A percentile compares a stretch with the other conserved stretches of the same genome.
Conservation (phyloP, 2,329 filamentous ascomycete genomes). For the Neonectria punicea region DNA sequence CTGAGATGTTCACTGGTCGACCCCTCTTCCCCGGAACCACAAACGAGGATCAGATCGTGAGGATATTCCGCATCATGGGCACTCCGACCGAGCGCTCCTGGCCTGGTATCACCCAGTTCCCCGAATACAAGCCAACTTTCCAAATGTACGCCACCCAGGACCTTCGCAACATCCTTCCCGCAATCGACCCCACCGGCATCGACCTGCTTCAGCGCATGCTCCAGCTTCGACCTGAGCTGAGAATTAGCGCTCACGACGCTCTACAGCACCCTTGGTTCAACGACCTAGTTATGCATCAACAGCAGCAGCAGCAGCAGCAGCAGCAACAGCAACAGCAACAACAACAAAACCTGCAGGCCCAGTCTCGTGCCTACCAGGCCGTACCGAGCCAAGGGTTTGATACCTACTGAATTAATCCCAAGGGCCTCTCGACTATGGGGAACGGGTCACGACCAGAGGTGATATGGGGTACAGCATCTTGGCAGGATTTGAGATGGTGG, state of each 20-base stretch:
- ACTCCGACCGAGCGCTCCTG: slow-evolving; percentile 95
- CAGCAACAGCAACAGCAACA: slow-evolving; percentile 39
- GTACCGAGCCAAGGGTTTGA: slow-evolving; percentile 53
- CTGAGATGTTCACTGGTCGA: slow-evolving; percentile 97
- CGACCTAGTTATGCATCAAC: slow-evolving; percentile 71
- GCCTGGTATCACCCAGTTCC: slow-evolving; percentile 93
- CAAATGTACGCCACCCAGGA: slow-evolving; percentile 96
- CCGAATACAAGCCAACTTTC: slow-evolving; percentile 97
- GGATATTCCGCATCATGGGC: slow-evolving; percentile 99
- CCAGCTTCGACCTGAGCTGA: slow-evolving; percentile 89
- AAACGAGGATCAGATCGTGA: slow-evolving; percentile 96
- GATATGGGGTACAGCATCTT: slow-evolving; percentile 8
- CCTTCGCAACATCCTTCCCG: slow-evolving; percentile 84
- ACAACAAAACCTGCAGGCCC: slow-evolving; percentile 54
- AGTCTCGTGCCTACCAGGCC: slow-evolving; percentile 53
- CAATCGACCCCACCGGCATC: slow-evolving; percentile 88
- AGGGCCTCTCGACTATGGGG: not conserved
- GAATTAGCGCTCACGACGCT: slow-evolving; percentile 88
- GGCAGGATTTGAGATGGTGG: slow-evolving; percentile 4
- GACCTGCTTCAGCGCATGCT: slow-evolving; percentile 92
- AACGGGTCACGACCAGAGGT: slow-evolving; percentile 3
- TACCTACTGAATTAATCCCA: slow-evolving; percentile 43
- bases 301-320: slow-evolving; percentile 54
- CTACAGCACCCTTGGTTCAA: slow-evolving; percentile 93
- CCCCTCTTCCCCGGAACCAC: slow-evolving; percentile 97